Evolutionary conservation across 305 asterid species (phyloP).

Genomic region (Fraxinus xanthoxyloides): DNA sequence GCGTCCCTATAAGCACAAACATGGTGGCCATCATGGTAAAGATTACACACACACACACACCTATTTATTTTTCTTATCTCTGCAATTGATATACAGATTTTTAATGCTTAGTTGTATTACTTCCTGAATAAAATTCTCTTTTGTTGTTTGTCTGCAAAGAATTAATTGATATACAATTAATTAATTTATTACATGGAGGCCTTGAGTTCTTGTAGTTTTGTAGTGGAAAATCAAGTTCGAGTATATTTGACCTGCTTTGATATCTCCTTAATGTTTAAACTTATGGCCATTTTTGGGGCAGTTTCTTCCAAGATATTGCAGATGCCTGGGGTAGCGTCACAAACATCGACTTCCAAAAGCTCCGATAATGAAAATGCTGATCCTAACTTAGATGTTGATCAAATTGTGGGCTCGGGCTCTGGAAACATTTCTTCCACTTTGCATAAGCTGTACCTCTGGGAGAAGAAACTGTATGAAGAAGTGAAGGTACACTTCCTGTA

Average conservation of each 20-base stretch:
- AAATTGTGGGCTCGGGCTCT: conserved; percentile 60
- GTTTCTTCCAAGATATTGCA: conserved; percentile 83
- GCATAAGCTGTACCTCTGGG: conserved; percentile 89
- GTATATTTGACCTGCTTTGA: conserved; percentile 13
- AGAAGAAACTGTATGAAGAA: conserved; percentile 90
- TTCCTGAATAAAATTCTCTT: conserved; percentile 3
- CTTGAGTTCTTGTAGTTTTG: background rate
- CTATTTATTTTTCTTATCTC: conserved; percentile 16
- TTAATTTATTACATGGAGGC: background rate
- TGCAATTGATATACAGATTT: conserved; percentile 19
- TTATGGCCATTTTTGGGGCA: conserved; percentile 31
- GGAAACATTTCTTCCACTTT: conserved; percentile 79
- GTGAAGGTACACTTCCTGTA: conserved; percentile 64
- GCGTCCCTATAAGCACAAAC: conserved; percentile 74
- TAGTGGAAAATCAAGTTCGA: background rate
- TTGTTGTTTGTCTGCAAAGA: conserved; percentile 2
- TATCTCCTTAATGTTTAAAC: conserved; percentile 19
- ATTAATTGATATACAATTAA: background rate
- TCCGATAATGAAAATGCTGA: conserved; percentile 41
- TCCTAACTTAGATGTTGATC: conserved; percentile 53
- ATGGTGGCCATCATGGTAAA: conserved; percentile 76
- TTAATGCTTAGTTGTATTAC: background rate
- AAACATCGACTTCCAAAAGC: conserved; percentile 59
- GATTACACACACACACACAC: background rate
- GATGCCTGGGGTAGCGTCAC: conserved; percentile 51